Evolutionary conservation across 495 filamentous ascomycete genomes (phyloP).

Genomic region (Lasiosphaeria miniovina): DNA sequence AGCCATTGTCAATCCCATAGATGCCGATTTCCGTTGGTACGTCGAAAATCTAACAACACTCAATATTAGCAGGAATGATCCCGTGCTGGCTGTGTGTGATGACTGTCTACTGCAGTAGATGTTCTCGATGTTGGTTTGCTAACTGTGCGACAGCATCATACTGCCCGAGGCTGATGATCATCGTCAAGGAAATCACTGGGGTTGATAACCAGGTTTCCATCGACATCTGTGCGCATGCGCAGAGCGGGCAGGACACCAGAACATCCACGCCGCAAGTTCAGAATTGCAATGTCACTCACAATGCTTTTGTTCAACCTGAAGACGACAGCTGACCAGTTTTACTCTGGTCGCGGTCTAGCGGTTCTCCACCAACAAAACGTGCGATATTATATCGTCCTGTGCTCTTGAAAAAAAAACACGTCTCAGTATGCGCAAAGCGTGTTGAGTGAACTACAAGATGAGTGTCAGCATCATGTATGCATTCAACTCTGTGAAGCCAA

Average conservation of each 20-base stretch:
- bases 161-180: slow-evolving; percentile 20
- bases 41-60: not conserved
- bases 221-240: slow-evolving; percentile 23
- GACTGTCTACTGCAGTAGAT: not conserved
- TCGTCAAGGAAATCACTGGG: slow-evolving; percentile 13
- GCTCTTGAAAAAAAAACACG: not conserved
- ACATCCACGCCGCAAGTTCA: not conserved
- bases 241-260: slow-evolving; percentile 1
- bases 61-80: slow-evolving; percentile 14
- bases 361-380: not conserved
- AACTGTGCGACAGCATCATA: slow-evolving; percentile 23
- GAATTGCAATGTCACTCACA: slow-evolving; percentile 5
- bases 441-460: not conserved
- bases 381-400: not conserved
- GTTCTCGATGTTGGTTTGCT: slow-evolving; percentile 11
- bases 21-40: slow-evolving; percentile 11
- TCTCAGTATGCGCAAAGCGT: not conserved
- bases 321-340: not conserved
- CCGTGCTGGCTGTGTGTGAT: not conserved
- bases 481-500: slow-evolving; percentile 7
- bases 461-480: not conserved
- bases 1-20: slow-evolving; percentile 42
- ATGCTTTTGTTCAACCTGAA: slow-evolving; percentile 1
- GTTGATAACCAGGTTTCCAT: slow-evolving; percentile 28
- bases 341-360: slow-evolving; percentile 6